phyloP scores from a whole-genome alignment of 2,329 filamentous ascomycete genomes.

The Aspergillus hiratsukae region DNA sequence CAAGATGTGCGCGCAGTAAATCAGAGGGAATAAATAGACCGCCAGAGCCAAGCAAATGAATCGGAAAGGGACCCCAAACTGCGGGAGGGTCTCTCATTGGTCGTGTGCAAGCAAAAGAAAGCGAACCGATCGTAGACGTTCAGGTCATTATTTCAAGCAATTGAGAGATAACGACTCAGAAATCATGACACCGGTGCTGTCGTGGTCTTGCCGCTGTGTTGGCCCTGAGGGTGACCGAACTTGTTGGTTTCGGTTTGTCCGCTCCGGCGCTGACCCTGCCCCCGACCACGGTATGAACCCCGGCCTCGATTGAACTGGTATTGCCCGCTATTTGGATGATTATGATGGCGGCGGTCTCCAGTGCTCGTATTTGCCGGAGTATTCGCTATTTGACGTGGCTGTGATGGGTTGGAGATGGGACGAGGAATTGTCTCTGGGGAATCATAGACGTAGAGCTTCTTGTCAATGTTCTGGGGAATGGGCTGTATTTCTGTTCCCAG shows the following conservation, averaged over 20 bases:
- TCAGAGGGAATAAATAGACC: not conserved
- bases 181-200: constrained; percentile 27
- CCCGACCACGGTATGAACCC: constrained; percentile 41
- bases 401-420: constrained; percentile 60
- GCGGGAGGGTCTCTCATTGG: not conserved
- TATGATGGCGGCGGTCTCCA: constrained; percentile 33
- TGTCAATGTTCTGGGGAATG: constrained; percentile 93
- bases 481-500: constrained; percentile 95
- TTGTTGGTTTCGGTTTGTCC: constrained; percentile 30
- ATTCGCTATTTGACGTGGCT: constrained; percentile 21
- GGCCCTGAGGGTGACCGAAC: constrained; percentile 23
- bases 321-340: constrained; percentile 33
- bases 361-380: constrained; percentile 19
- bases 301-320: constrained; percentile 37
- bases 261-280: constrained; percentile 40
- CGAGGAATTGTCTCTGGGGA: constrained; percentile 91
- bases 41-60: not conserved
- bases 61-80: not conserved
- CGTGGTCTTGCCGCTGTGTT: constrained; percentile 26
- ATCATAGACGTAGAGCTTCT: constrained; percentile 97
- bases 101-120: not conserved
- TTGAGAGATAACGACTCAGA: not conserved
- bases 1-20: not conserved
- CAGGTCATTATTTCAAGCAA: not conserved
- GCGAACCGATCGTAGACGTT: not conserved